Base-by-base conservation (phyloP, 2,329 filamentous ascomycete genomes). In the Epichloe uncinata region DNA sequence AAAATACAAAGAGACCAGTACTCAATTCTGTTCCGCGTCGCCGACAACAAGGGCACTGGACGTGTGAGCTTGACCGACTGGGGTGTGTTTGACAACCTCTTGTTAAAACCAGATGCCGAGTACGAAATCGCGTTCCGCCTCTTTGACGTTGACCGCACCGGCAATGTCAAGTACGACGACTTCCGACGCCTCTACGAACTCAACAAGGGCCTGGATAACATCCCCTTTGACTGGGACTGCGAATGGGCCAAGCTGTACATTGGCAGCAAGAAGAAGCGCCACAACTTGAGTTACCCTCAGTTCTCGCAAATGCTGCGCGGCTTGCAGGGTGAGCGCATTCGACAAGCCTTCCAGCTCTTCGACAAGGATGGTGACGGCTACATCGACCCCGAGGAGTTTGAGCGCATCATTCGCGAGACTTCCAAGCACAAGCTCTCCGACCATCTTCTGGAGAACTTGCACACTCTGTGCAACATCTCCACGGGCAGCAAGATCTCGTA, bases 121-220 rank as follows among this genome's bases (percentile, higher is more conserved):
- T 98, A 98, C 71, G 90, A 97, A 69, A 95, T 98, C 60, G 91
- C 93, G 15, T 98, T 97, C 72, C 87, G 93, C 60, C 78, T 98
- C 50, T 98, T 98, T 69, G 91, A 97, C 63, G 77, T 87, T 59
- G 82, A 91, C 47, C 80, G 86, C 54, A 85, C 81, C 18, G 93
- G 93, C 53, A 78, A 78, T 45, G 88, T 98, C 62, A 91, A 90
- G 66, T 95, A 91, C 63, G 85, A 95, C 38, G 81, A 89, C 60
- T 90, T 98, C 70, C 82, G 87, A 63, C 77, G 81, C 52, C 73
- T 91, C 52, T 96, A 94, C 70, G 85, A 91, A 69, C 74, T 83
- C 60, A 94, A 95, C 77, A 95, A 91, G 73, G 83, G 84, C n/a
- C 72, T 81, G 22, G 77, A 87, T 53, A 87, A 78, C 65, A 84